A percentile compares a stretch with the other conserved stretches of the same genome.
These are phyloP conservation scores for Penicillium malachiteum DNA, from an alignment of 495 filamentous ascomycete genomes.

Conservation along the genomic window DNA sequence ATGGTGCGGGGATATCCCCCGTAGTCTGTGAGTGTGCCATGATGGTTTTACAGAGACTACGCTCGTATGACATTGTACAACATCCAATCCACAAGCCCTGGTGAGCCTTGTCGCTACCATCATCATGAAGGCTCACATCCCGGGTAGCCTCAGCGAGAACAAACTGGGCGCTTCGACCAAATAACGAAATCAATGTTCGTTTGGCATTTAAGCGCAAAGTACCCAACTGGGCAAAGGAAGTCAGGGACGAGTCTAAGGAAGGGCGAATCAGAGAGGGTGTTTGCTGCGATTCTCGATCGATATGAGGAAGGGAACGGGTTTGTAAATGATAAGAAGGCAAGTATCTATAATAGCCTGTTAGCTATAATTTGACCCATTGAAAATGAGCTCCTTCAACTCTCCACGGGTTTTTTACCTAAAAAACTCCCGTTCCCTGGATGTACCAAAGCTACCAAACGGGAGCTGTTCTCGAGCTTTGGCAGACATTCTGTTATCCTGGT, in stretches of 20 bases:
- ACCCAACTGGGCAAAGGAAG: constrained; percentile 61
- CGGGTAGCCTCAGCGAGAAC: constrained; percentile 61
- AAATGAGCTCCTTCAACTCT: neutral
- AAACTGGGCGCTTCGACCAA: constrained; percentile 53
- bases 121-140: constrained; percentile 44
- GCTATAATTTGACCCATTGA: too few relatives aligned
- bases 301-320: constrained; percentile 8
- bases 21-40: constrained; percentile 10
- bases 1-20: constrained; percentile 14
- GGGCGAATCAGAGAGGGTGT: constrained; percentile 11
- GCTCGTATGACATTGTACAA: constrained; percentile 30
- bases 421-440: constrained; percentile 24
- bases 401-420: constrained; percentile 18
- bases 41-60: constrained; percentile 46
- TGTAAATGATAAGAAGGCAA: constrained; percentile 19
- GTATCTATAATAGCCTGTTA: constrained; percentile 11
- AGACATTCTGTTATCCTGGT: too few relatives aligned
- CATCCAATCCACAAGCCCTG: constrained; percentile 43
- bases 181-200: constrained; percentile 56
- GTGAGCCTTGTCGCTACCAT: constrained; percentile 26
- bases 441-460: constrained; percentile 4
- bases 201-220: constrained; percentile 50
- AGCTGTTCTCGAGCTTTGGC: neutral
- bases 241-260: constrained; percentile 54
- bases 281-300: constrained; percentile 2